Base-by-base conservation (phyloP, 345 rosid species). In the Eucalyptus tenuipes region DNA sequence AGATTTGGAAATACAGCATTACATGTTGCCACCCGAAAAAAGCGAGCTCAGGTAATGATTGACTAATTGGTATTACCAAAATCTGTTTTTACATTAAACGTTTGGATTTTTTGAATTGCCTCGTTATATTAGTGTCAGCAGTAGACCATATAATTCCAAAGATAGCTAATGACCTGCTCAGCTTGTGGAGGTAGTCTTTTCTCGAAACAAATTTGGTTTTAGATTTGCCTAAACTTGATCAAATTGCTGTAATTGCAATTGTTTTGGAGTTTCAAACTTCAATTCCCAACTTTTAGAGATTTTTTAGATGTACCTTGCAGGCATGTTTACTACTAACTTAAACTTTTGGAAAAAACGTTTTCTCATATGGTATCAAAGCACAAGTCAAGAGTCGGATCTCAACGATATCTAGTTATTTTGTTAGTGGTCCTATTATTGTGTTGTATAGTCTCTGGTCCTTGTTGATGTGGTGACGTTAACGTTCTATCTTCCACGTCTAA, bases 21-120 rank as follows among this genome's bases (percentile, higher is more conserved):
- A 47, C 99, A 97, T 75, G 93, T 97, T 17, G 99, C 99, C 88
- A 95, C 99, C 55, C 92, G 99, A 89, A 98, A n/a, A n/a, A 97
- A 97, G 90, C 92, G 99, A 45, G 91, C 88, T 49, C 96, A 96
- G 99, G 99, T 98, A 93, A 7, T 75, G 16, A 40, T 75, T 75
- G 66, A 50, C 31, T 53, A 22, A 20, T 86, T 86, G 64, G 42
- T 49, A 20, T 40, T 33, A 37, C 42, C n/a, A 52, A 49, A 49
- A 49, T 52, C 45, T 37, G 82, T 40, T 75, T 71, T 75, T 40
- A 20, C 29, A 75, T 75, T 37, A 42, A 40, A 40, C 44, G 3
- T 75, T 25, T 75, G 15, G 15, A 6, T 40, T 42, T 64, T 64
- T 40, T 75, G 84, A 40, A 75, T 75, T 75, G 84, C 84, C 84